Evolutionary conservation across 2,329 filamentous ascomycete species (phyloP), one percentile per base, ranked within the genome.

Genomic region (Colletotrichum neosansevieriae): DNA sequence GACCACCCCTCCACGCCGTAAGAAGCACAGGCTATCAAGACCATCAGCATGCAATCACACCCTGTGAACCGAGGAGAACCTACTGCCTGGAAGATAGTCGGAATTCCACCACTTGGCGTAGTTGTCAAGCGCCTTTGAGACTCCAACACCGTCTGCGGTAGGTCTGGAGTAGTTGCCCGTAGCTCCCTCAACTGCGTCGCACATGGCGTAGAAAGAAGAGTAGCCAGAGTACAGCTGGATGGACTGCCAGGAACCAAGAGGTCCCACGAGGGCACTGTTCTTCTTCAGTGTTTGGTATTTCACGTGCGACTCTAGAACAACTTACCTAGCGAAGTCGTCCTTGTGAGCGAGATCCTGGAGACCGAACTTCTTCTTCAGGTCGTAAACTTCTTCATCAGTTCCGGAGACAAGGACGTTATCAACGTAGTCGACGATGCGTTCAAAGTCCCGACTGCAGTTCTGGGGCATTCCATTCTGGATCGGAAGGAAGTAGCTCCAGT

Each of bases 401-500:
- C 84, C 83, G 34, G 80, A 77, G 21, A 76, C 74, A 19, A 82
- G 77, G 29, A 84, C 79, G 59, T 75, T 78, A 73, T 90, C 87
- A n/a, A 89, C 79, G 71, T 89, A 77, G 9, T 85, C 80, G 42
- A 88, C 79, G 17, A 89, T 85, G 3, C 80, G 77, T 1, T 79
- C 75, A 34, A 88, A 76, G 72, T 88, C 86, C 3, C 73, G 78
- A 73, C 83, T 87, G 77, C 87, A 89, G 75, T 89, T 89, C 71
- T 80, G 74, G 6, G 87, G 82, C 85, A 89, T 88, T 7, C 86
- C 87, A 36, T 85, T 72, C 72, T 86, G 83, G n/a, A 89, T 80
- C 0, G 86, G 86, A 4, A 79, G 72, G 72, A 88, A 89, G 72
- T 89, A 89, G 74, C 84, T 79, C 86, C 86, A 89, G 73, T 84